Base-by-base conservation (phyloP, 164 flowering plant genomes). In the Vitis riparia region DNA sequence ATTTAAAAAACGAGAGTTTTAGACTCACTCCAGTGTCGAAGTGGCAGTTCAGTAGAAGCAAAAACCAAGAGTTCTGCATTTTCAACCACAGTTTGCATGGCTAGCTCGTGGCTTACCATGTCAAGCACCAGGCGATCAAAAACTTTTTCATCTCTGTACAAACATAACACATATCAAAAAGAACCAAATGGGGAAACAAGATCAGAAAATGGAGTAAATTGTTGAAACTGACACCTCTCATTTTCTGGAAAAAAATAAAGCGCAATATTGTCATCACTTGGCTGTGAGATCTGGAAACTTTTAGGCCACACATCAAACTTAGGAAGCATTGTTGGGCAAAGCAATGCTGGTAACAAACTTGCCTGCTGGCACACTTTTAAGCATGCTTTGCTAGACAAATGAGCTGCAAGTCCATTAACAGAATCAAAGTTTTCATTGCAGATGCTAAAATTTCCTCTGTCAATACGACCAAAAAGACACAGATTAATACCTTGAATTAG, bases 161-260 rank as follows among this genome's bases (percentile, higher is more conserved):
- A 59, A 32, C 32, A 59, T 10, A 30, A 47, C 65, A 59, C 55
- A n/a, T 3, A 55, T 51, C 55, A 19, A 3, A 57, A 68, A 3
- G n/a, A 60, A 48, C 1, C 10, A 68, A 63, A 32, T 10, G 63
- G 8, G 51, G 27, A 61, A 55, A 27, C 27, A 47, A 56, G 66
- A 9, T 62, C 0, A 67, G 23, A 75, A 27, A 1, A 53, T 37
- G 50, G 57, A 8, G 63, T 13, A 60, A 16, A 64, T 16, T 30
- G 14, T 19, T 17, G 51, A 17, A 59, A 44, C 9, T 27, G 51
- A 30, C 32, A 87, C 91, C 89, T 79, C 52, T 71, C 67, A n/a
- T 15, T 67, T 51, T 63, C 74, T 9, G 91, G 85, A 62, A 89
- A 89, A 70, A 89, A 79, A 77, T 79, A 89, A 55, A 89, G 86